Conservation (phyloP, 2,329 filamentous ascomycete species). For the Colletotrichum musicola region DNA sequence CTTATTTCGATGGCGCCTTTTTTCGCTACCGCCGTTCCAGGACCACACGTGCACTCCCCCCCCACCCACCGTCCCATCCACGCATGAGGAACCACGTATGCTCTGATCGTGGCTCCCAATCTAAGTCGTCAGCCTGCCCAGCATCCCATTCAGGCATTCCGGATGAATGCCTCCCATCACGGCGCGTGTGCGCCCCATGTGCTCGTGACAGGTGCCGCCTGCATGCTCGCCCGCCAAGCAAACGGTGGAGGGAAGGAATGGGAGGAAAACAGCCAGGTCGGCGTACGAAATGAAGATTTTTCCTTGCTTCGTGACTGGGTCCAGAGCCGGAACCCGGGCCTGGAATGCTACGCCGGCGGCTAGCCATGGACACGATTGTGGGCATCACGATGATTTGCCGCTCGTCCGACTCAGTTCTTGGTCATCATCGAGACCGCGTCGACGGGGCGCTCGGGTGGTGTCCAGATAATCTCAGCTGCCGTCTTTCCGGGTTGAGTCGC, state of each 20-base stretch:
- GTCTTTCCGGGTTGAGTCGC: background rate
- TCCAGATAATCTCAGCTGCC: conserved; percentile 6
- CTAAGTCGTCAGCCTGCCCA: conserved; percentile 1
- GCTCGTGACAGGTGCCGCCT: conserved; percentile 23
- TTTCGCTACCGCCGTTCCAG: conserved; percentile 12
- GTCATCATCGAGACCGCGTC: background rate
- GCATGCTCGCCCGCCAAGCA: background rate
- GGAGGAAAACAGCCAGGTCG: background rate
- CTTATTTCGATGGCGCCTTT: conserved; percentile 5
- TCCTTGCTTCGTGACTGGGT: conserved; percentile 5
- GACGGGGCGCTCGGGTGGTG: background rate
- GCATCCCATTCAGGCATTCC: conserved; percentile 30
- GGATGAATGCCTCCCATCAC: conserved; percentile 34
- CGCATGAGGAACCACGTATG: background rate
- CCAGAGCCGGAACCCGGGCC: conserved; percentile 1
- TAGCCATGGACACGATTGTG: background rate
- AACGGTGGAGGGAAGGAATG: background rate
- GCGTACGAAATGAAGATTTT: background rate
- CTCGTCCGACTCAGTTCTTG: background rate
- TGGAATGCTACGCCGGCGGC: background rate
- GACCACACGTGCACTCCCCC: conserved; percentile 1
- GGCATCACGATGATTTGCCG: conserved; percentile 4
- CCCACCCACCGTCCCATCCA: background rate
- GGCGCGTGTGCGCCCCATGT: background rate
- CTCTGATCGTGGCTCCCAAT: conserved; percentile 20